Percentiles rank a stretch among this genome's conserved stretches.
Evolutionary conservation across 805 yeast genomes (phyloP).

Genomic region (Starmerella lactis-condensi): DNA sequence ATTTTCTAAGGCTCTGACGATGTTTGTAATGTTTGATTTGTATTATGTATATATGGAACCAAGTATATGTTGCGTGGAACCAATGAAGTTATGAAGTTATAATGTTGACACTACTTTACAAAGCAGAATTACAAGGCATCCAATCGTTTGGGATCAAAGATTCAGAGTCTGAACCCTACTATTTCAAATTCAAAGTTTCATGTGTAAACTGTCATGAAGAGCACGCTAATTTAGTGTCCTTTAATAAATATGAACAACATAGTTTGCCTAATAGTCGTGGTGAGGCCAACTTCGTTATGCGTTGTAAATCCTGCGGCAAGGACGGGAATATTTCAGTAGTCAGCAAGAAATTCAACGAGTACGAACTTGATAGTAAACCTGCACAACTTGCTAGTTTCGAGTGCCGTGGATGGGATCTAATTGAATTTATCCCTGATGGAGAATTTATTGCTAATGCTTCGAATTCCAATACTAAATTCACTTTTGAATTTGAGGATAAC

Average conservation of each 20-base stretch:
- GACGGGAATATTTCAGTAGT: constrained; percentile 22
- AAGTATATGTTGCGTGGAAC: neutral
- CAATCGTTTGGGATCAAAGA: constrained; percentile 44
- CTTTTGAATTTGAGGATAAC: constrained; percentile 52
- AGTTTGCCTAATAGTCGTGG: constrained; percentile 52
- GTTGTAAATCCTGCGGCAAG: constrained; percentile 45
- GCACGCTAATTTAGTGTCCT: constrained; percentile 51
- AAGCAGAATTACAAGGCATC: constrained; percentile 37
- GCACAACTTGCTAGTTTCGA: constrained; percentile 49
- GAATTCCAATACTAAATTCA: constrained; percentile 35
- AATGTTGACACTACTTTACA: constrained; percentile 22
- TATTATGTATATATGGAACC: neutral
- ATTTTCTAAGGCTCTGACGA: neutral
- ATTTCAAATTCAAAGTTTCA: constrained; percentile 51
- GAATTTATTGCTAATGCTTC: constrained; percentile 26
- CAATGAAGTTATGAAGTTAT: too few relatives aligned
- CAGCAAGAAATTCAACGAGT: constrained; percentile 14
- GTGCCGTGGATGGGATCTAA: constrained; percentile 65
- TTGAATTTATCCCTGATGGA: constrained; percentile 41
- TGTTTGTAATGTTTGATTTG: neutral
- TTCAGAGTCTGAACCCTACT: constrained; percentile 41
- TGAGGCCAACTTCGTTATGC: constrained; percentile 64
- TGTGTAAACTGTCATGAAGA: constrained; percentile 67
- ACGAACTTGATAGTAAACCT: constrained; percentile 24
- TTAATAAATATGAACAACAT: constrained; percentile 37